Evolutionary conservation across 331 rosid species (phyloP), one percentile per base, ranked within the genome.

Genomic region (Quercus tomentella): DNA sequence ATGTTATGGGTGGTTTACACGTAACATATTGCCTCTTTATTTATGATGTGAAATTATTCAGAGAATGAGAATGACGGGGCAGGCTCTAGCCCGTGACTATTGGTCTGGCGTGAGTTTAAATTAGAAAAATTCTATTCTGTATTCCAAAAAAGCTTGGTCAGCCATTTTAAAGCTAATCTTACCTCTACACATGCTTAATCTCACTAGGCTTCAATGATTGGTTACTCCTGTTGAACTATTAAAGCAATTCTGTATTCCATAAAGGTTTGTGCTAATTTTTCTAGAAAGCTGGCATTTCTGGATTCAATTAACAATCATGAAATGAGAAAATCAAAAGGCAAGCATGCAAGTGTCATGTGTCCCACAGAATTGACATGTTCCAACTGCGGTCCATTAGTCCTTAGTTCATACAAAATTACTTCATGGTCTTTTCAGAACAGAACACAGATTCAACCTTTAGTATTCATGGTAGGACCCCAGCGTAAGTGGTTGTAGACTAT

Each of bases 321-420:
- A 77, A 21, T 26, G 12, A 7, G 60, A n/a, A 74, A 70, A 81
- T 43, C 56, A 11, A 74, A 85, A 83, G 58, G 77, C 55, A 79
- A 68, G 62, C 26, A 73, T 22, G 82, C 4, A 81, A 30, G 76
- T 84, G 91, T 20, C 12, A 74, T 33, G 74, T 82, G 91, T 20
- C 91, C 91, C 91, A 83, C 91, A 74, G 17, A 81, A 35, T 78
- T 71, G 60, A 21, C 62, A 73, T 35, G 62, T 68, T 76, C 70
- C 76, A 87, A 72, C 82, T 25, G 69, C 84, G 58, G 76, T 41
- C 45, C 45, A 41, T 41, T 41, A 41, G 35, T 82, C 80, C 63
- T 79, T 63, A 35, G 72, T 76, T 79, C 55, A 75, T 66, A 85
- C 84, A 77, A 74, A 74, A 69, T 79, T 62, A 79, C 73, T 77